Evolutionary conservation across 306 rosid species (phyloP).

Genomic region (Citrullus colocynthis): DNA sequence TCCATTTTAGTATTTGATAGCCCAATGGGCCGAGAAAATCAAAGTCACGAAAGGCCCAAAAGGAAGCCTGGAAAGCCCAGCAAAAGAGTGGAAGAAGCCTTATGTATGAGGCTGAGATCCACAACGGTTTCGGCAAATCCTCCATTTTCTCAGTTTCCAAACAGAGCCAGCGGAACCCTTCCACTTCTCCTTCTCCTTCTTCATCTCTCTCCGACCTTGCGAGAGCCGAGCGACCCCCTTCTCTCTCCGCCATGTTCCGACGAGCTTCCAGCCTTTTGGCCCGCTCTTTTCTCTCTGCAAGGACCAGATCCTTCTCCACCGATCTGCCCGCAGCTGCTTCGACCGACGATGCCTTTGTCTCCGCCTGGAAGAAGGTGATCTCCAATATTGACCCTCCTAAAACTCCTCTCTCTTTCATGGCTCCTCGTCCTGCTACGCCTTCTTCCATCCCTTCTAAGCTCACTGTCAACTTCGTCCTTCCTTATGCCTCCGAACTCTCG

Average conservation of each 20-base stretch:
- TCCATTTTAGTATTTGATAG: neutral
- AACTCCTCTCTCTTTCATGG: conserved; percentile 58
- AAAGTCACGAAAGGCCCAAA: neutral
- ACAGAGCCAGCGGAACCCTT: conserved; percentile 4
- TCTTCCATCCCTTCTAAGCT: conserved; percentile 67
- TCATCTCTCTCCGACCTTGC: conserved; percentile 74
- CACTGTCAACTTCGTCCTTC: conserved; percentile 88
- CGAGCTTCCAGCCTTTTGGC: conserved; percentile 43
- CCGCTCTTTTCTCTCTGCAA: conserved; percentile 23
- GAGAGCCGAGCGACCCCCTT: conserved; percentile 71
- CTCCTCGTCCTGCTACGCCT: conserved; percentile 64
- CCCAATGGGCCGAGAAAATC: neutral
- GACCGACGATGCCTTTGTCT: conserved; percentile 24
- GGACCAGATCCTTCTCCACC: conserved; percentile 44
- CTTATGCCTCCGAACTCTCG: conserved; percentile 70
- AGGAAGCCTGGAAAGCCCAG: neutral
- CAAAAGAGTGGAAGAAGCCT: neutral
- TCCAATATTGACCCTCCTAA: conserved; percentile 67
- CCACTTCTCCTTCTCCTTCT: neutral
- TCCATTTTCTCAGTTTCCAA: conserved; percentile 8
- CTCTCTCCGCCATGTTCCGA: conserved; percentile 48
- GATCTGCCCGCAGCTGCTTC: conserved; percentile 33
- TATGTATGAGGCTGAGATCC: neutral
- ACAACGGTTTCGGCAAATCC: neutral
- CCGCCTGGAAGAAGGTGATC: conserved; percentile 60